Evolutionary conservation across 1,139 yeast species (phyloP), one percentile per base, ranked within the genome.

Genomic region (Yamadazyma triangularis): DNA sequence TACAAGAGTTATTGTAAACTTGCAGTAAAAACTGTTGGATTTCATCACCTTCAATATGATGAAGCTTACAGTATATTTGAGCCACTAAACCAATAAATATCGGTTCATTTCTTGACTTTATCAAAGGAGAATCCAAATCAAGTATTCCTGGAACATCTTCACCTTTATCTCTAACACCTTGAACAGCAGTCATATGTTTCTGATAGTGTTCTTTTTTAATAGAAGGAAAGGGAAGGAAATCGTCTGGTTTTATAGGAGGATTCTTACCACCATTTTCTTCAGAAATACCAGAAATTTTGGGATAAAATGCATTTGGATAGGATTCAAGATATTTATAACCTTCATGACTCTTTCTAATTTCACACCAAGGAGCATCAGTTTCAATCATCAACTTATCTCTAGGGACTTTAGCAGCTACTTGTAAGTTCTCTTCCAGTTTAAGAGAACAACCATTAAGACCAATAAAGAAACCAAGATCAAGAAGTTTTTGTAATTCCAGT

Each of bases 301-400:
- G 85, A 41, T 75, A 77, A 35, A 64, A 75, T 14, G 52, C 58
- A 45, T 73, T 77, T 2, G 85, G 85, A 37, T 76, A 73, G 4
- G 62, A 50, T 0, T 75, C 55, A 16, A 84, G 49, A 41, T 60
- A 71, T 41, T 73, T 61, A 54, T 74, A 77, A 12, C 93, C 74
- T 3, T 89, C 88, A 52, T 87, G 96, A 7, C 93, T 71, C 41
- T 77, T 84, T 35, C 94, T 69, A 25, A 91, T 77, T 49, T 89
- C 97, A 60, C 99, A 91, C 98, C 98, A 91, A 1, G 99, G 98
- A 1, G 97, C 89, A 58, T 91, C 97, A 0, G 97, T 89, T 54
- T 91, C 99, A 14, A 91, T 72, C 73, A 91, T 60, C 24, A 91
- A 56, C 44, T 67, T 70, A 8, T 79, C 74, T 8, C 77, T 48